Conservation (phyloP, 1,284 basidiomycete species). For the Schizophyllum amplum region DNA sequence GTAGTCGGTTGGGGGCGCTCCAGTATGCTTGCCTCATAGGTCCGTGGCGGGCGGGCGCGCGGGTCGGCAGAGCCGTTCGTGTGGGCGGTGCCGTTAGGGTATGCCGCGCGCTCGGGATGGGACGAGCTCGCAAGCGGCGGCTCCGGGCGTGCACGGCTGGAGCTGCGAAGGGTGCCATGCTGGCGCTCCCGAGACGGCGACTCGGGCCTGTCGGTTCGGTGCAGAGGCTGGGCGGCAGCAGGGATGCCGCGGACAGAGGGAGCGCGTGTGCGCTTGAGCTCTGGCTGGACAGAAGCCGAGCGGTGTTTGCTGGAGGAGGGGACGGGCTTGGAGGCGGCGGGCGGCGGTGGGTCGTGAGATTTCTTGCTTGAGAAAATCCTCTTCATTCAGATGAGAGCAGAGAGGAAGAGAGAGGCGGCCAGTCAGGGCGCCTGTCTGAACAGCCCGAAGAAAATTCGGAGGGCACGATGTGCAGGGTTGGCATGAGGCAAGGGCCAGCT, state of each 20-base stretch:
- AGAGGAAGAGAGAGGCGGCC: background rate
- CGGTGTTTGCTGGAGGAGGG: background rate
- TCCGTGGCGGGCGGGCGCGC: background rate
- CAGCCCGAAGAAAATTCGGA: background rate
- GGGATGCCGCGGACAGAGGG: background rate
- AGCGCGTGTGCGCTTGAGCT: background rate
- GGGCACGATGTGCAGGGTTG: background rate
- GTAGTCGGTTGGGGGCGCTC: background rate
- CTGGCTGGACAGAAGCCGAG: background rate
- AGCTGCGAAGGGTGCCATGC: background rate
- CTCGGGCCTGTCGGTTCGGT: background rate
- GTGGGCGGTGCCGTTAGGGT: background rate
- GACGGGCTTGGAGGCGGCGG: too few species aligned
- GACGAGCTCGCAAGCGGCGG: background rate
- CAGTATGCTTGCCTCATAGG: background rate
- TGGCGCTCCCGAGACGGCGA: background rate
- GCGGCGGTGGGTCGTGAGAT: background rate
- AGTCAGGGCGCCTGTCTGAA: background rate
- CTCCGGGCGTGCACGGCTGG: background rate
- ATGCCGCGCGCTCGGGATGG: background rate
- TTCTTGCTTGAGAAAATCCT: background rate
- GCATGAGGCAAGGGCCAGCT: background rate
- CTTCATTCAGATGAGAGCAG: background rate
- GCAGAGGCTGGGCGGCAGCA: background rate
- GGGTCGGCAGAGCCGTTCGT: background rate